A percentile compares a stretch with the other conserved stretches of the same genome.
These are phyloP conservation scores for Pichia inconspicua DNA, from an alignment of 1,139 yeast genomes.

Conservation along the genomic window DNA sequence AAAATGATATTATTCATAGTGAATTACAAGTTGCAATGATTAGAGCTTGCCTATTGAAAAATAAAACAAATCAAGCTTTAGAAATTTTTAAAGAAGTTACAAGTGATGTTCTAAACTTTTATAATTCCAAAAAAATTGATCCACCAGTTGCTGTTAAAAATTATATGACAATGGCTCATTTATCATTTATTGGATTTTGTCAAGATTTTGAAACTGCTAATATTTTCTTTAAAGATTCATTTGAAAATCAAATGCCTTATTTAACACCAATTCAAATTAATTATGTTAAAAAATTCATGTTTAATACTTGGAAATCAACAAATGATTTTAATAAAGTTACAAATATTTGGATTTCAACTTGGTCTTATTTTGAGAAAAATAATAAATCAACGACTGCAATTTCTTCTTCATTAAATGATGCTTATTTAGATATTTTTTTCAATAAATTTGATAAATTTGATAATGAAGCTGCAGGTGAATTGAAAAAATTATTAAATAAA, in stretches of 20 bases:
- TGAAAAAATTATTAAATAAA: conserved; percentile 49
- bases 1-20: conserved; percentile 32
- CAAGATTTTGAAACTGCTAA: conserved; percentile 64
- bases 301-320: conserved; percentile 51
- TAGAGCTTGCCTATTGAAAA: conserved; percentile 45
- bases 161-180: conserved; percentile 57
- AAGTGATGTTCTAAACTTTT: conserved; percentile 28
- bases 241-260: conserved; percentile 61
- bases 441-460: conserved; percentile 47
- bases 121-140: conserved; percentile 10
- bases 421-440: conserved; percentile 64
- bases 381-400: conserved; percentile 55
- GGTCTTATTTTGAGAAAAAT: conserved; percentile 42
- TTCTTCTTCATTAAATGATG: conserved; percentile 60
- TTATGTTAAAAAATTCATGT: conserved; percentile 58
- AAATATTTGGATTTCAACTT: conserved; percentile 57
- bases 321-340: conserved; percentile 52
- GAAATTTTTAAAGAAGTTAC: conserved; percentile 38
- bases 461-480: conserved; percentile 46
- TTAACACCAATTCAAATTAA: conserved; percentile 66
- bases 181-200: conserved; percentile 74
- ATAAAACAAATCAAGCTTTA: conserved; percentile 43
- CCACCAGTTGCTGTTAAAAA: conserved; percentile 28
- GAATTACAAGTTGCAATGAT: conserved; percentile 53
- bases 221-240: conserved; percentile 65